Evolutionary conservation across 2,329 filamentous ascomycete species (phyloP), one percentile per base, ranked within the genome.

Genomic region (Claviceps sp.): DNA sequence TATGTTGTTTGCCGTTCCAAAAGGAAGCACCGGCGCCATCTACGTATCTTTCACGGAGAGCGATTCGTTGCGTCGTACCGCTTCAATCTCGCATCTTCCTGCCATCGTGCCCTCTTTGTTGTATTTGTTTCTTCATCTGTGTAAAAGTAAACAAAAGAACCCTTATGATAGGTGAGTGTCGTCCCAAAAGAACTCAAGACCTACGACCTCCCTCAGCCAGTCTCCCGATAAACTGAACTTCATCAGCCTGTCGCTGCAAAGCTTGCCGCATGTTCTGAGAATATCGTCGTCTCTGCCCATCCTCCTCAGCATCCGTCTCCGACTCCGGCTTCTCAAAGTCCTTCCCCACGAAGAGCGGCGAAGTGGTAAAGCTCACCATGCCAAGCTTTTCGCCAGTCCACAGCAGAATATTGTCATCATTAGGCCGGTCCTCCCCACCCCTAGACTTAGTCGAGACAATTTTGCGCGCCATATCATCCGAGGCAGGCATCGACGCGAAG

Each of bases 311-410:
- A 40, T 43, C 72, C 47, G 66, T 61, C 59, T 78, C 72, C 52
- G 74, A 71, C 17, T 71, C 69, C 45, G 66, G 61, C n/a, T 53
- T 64, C 51, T 77, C 74, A 59, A 82, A 81, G 48, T 76, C 75
- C 7, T 73, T 70, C 1, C 71, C 62, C 7, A 62, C 65, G 56
- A 76, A 79, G 1, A 74, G 70, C 4, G 74, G 66, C 60, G 66
- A 62, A 40, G 71, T 68, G 1, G 80, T 79, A 61, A 86, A 86
- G 51, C 70, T 74, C 20, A 94, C 66, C 53, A 93, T 72, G 0
- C 88, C 90, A 46, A 95, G 70, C 56, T 82, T 83, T 53, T 95
- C 88, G 17, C 88, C 90, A 0, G 89, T 95, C 89, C 89, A 95
- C 46, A 95, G 73, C 4, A 95, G 66, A 13, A 96, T 67, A 59